Conservation (phyloP, 495 filamentous ascomycete genomes). For the Hypoxylon crocopeplum region DNA sequence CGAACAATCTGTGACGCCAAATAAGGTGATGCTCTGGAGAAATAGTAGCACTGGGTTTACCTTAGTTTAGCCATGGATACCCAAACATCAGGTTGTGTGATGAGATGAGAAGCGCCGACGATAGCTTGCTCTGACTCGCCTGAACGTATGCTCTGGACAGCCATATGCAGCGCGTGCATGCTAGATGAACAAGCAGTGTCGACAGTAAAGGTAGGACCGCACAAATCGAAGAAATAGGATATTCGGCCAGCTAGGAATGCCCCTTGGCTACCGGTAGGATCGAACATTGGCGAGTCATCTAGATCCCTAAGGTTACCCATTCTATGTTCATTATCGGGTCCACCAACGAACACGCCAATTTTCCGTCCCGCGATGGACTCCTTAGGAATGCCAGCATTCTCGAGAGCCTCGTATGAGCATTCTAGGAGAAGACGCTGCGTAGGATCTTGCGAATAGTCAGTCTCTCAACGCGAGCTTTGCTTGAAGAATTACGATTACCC, state of each 20-base stretch:
- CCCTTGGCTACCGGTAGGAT: constrained; percentile 51
- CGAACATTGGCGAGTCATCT: constrained; percentile 48
- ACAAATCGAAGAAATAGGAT: constrained; percentile 60
- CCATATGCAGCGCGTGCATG: constrained; percentile 65
- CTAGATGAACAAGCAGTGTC: constrained; percentile 90
- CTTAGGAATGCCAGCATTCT: constrained; percentile 58
- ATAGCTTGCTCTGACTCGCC: constrained; percentile 55
- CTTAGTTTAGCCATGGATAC: constrained; percentile 46
- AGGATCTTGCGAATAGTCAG: constrained; percentile 50
- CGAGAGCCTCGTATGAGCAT: constrained; percentile 57
- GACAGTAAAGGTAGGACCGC: constrained; percentile 68
- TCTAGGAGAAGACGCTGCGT: constrained; percentile 65
- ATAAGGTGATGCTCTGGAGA: neutral
- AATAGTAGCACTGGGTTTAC: neutral
- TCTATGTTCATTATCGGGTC: constrained; percentile 48
- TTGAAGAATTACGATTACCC: constrained; percentile 30
- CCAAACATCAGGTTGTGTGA: constrained; percentile 51
- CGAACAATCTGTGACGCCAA: constrained; percentile 40
- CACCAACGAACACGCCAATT: constrained; percentile 54
- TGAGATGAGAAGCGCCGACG: constrained; percentile 54
- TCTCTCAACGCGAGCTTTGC: neutral
- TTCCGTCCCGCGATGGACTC: constrained; percentile 53
- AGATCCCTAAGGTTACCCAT: constrained; percentile 48
- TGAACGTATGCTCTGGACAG: constrained; percentile 76
- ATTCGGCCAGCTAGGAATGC: constrained; percentile 63